Base-by-base conservation (phyloP, 2,329 filamentous ascomycete genomes). In the Rutstroemia sydowiana region DNA sequence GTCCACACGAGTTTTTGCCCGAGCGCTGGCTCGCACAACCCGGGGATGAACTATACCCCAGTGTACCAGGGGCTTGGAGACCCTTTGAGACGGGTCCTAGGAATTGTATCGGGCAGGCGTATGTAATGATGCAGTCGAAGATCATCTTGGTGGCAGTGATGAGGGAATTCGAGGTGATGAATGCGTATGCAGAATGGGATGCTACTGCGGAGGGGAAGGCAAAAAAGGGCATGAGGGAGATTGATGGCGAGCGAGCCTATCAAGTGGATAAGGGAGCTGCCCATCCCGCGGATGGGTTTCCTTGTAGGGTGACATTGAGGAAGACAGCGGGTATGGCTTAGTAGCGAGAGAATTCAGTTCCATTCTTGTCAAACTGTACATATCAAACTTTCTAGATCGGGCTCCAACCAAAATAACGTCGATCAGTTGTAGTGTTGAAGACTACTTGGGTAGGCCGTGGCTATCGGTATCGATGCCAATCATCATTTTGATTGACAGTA, bases 61-160 rank as follows among this genome's bases (percentile, higher is more conserved):
- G 56, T 40, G 8, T 42, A 5, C 55, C 58, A 10, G 53, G 72
- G 39, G 78, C 77, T 0, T 82, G 71, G 70, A 71, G 77, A 8
- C 70, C 75, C 0, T 83, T 83, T 61, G 75, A 77, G 57, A 69
- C 73, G 51, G 79, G 79, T 0, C 69, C 72, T 2, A 64, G 79
- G 11, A 75, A 74, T 47, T 84, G 79, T 58, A 73, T 81, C 9
- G 79, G 79, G 0, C 76, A 82, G 61, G 72, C 74, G 56, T 64
- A 79, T 20, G 77, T 75, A 0, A 72, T 76, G 67, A 57, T 64
- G 20, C 75, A 79, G 61, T 63, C 71, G 20, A 72, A 70, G 52
- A 65, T 74, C 41, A 69, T 75, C 5, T 60, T 79, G 34, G 71
- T 73, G 1, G 76, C 62, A 57, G 71, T 71, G 1, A 55, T 74